phyloP scores from a whole-genome alignment of 495 filamentous ascomycete genomes.

The Annulohypoxylon bovei region DNA sequence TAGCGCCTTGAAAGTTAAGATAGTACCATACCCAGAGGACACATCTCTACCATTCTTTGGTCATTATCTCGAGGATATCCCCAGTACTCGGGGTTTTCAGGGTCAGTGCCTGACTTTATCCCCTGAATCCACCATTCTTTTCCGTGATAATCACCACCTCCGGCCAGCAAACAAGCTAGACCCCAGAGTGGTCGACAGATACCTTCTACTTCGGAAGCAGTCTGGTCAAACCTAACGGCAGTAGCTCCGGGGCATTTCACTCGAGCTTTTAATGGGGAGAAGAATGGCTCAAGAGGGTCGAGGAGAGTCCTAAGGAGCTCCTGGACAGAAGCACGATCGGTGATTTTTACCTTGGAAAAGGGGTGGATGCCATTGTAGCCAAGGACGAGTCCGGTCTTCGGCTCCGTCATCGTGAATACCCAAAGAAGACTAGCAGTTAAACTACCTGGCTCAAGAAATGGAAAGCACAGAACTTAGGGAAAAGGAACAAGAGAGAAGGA shows the following conservation, averaged over 20 bases:
- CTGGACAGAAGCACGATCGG: conserved; percentile 64
- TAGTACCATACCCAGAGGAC: conserved; percentile 64
- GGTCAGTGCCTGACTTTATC: conserved; percentile 73
- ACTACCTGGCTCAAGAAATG: not conserved
- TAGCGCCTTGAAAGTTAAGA: not conserved
- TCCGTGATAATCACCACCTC: conserved; percentile 69
- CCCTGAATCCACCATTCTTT: conserved; percentile 73
- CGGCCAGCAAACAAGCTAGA: conserved; percentile 72
- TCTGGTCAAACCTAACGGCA: conserved; percentile 76
- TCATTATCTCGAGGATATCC: conserved; percentile 76
- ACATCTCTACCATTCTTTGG: conserved; percentile 89
- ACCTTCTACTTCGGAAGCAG: conserved; percentile 80
- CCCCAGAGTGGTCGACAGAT: conserved; percentile 80
- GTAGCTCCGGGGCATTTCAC: conserved; percentile 71
- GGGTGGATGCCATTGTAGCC: conserved; percentile 60
- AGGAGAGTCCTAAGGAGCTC: conserved; percentile 67
- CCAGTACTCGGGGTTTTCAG: conserved; percentile 74
- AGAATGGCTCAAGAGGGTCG: conserved; percentile 70
- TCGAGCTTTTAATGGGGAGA: conserved; percentile 66
- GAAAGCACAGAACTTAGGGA: not conserved
- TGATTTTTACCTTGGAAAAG: conserved; percentile 59
- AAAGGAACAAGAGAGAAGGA: conserved; percentile 7
- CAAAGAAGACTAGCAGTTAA: conserved; percentile 14
- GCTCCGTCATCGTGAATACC: conserved; percentile 34
- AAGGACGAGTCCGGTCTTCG: conserved; percentile 57